Conservation (phyloP, 768 basidiomycete genomes). For the Melanogaster broomeanus region DNA sequence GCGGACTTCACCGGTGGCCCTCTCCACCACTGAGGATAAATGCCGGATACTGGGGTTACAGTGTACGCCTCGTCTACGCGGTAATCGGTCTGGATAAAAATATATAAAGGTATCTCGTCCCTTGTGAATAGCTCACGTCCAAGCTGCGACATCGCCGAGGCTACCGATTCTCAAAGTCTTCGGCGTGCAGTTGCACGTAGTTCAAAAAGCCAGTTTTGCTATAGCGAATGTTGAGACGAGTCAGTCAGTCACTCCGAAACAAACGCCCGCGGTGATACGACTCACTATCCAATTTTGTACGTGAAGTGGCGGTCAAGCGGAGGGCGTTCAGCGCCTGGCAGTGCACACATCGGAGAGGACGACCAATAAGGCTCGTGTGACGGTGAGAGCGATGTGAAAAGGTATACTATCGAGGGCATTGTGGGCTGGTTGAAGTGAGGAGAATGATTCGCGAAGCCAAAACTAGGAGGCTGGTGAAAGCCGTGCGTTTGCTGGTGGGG, state of each 20-base stretch:
- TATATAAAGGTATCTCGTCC: too few relatives aligned
- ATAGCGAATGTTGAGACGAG: not conserved
- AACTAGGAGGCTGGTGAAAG: constrained; percentile 13
- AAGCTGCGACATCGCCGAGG: too few relatives aligned
- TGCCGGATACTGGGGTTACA: too few relatives aligned
- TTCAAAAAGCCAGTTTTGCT: constrained; percentile 40
- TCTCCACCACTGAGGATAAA: too few relatives aligned
- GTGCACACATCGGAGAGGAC: constrained; percentile 31
- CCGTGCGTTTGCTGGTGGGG: constrained; percentile 14
- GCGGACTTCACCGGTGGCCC: too few relatives aligned
- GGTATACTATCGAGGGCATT: constrained; percentile 42
- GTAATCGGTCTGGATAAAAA: too few relatives aligned
- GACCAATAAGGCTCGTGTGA: constrained; percentile 42
- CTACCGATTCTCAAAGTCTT: constrained; percentile 33
- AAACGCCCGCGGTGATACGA: not conserved
- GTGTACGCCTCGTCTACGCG: too few relatives aligned
- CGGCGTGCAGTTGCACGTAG: constrained; percentile 40
- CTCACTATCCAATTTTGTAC: constrained; percentile 33
- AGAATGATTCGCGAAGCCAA: constrained; percentile 11
- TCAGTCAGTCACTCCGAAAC: not conserved
- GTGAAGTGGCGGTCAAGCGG: constrained; percentile 29
- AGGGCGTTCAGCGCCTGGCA: constrained; percentile 15
- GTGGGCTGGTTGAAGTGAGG: constrained; percentile 21
- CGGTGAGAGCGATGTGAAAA: constrained; percentile 40
- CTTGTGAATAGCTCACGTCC: too few relatives aligned